Evolutionary conservation across 352 stramenopile species (phyloP), one percentile per base, ranked within the genome.

Genomic region (Peronospora belbahrii): DNA sequence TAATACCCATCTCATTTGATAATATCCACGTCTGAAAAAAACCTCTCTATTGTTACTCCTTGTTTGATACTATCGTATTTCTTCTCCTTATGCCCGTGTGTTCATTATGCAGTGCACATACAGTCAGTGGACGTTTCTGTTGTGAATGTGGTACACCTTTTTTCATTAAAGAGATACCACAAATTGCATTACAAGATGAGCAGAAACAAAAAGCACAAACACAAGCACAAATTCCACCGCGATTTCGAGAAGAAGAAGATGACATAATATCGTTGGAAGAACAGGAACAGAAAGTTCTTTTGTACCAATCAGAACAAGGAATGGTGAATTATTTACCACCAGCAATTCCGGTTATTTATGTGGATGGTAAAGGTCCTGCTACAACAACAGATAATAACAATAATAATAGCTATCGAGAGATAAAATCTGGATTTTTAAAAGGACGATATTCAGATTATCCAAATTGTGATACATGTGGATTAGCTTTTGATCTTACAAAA

Each of bases 401-500:
- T n/a, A n/a, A n/a, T n/a, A n/a, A n/a, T n/a, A n/a, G n/a, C n/a
- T n/a, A n/a, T n/a, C n/a, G n/a, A n/a, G n/a, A n/a, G n/a, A n/a
- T n/a, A n/a, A n/a, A n/a, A n/a, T 58, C 56, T 19, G 67, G 69
- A 2, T 48, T 82, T 17, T 46, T 80, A 15, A 68, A 39, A 9
- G 40, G 58, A 1, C 72, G 72, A 10, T 87, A 87, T 51, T 52
- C 62, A 6, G 64, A 82, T 42, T 72, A 87, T 31, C 75, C 75
- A 2, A 80, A 77, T 40, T 85, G 72, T 61, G 72, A 85, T 35
- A 59, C 85, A 23, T 87, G 75, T 59, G 42, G 37, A n/a, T 39
- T 72, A n/a, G 27, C 25, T 8, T 87, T 87, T 27, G 75, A 87
- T 28, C 56, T 87, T 32, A 69, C 67, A 17, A 75, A 79, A 38